These are phyloP conservation scores for Quillaja saponaria DNA, from an alignment of 306 rosid species.

Conservation along the genomic window DNA sequence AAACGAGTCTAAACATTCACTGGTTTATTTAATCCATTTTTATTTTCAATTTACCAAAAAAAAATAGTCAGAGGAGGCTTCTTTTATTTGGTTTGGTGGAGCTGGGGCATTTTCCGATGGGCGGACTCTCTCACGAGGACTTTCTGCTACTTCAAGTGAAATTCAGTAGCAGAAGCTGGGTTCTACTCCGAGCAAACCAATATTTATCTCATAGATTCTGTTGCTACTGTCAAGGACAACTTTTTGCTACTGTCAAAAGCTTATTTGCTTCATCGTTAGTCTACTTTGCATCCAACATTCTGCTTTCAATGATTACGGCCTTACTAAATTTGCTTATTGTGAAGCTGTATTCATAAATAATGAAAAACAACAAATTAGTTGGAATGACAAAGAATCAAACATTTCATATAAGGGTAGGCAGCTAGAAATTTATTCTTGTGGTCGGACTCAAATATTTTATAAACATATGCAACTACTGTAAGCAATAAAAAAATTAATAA, in stretches of 20 bases:
- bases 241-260: slow-evolving; percentile 16
- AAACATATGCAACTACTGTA: too few relatives aligned
- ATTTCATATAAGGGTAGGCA: too few relatives aligned
- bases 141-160: slow-evolving; percentile 32
- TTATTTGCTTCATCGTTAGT: neutral
- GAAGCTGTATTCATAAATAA: neutral
- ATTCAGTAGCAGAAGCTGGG: slow-evolving; percentile 35
- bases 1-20: slow-evolving; percentile 37
- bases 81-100: slow-evolving; percentile 8
- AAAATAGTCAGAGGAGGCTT: slow-evolving; percentile 23
- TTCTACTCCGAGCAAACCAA: slow-evolving; percentile 27
- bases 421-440: too few relatives aligned
- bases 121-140: slow-evolving; percentile 14
- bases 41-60: neutral
- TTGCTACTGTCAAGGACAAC: slow-evolving; percentile 25
- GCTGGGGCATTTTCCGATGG: slow-evolving; percentile 18
- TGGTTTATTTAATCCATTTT: slow-evolving; percentile 31
- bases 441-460: too few relatives aligned
- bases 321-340: neutral
- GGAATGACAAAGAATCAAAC: slow-evolving; percentile 18
- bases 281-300: too few relatives aligned
- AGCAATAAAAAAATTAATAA: too few relatives aligned
- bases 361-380: too few relatives aligned
- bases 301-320: neutral
- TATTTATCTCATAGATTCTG: slow-evolving; percentile 30